Evolutionary conservation across 108 stramenopile genomes (phyloP), one percentile per base, ranked within the genome.

Genomic region (Nitzschia sp.): DNA sequence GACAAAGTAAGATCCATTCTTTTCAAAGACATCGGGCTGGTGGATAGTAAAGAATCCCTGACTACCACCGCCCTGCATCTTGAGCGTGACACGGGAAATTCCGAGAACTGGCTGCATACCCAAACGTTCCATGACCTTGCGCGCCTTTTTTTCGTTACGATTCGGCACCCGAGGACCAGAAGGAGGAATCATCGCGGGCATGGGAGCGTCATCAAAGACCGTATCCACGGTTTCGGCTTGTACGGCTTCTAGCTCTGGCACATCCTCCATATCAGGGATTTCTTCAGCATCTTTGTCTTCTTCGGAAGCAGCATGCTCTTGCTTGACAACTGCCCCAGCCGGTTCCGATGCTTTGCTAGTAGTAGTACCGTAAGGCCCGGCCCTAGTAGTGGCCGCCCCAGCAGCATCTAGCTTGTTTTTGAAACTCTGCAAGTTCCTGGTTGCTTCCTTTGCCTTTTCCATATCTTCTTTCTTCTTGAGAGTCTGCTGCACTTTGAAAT

Each of bases 71-170:
- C 64, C 58, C 29, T 48, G 0, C 83, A 92, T 95, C 82, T 97
- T 97, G 36, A 98, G 81, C 35, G 93, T 91, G 57, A 95, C 95
- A 58, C 96, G 94, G 47, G 85, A 57, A 75, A 98, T 82, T 48
- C 92, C 97, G 18, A 85, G 75, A 25, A 97, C 85, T 29, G 82
- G 64, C 56, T 85, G 88, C 92, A 97, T 89, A 42, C 88, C 90
- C 21, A 97, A 85, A 76, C 93, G 94, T 76, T 93, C 87, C 85
- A 98, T 90, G 46, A 94, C 93, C 82, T 97, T 96, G 49, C 97
- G 89, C 32, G 90, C 79, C 85, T 98, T 98, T 77, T 96, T 97
- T 86, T 98, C 98, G 62, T 85, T 84, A 47, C 97, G 94, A 84
- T 92, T 97, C 62, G 80, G 82, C 18, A 77, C 46, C 1, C 51